Conservation (phyloP, 805 yeast species). For the Suhomyces emberorum region DNA sequence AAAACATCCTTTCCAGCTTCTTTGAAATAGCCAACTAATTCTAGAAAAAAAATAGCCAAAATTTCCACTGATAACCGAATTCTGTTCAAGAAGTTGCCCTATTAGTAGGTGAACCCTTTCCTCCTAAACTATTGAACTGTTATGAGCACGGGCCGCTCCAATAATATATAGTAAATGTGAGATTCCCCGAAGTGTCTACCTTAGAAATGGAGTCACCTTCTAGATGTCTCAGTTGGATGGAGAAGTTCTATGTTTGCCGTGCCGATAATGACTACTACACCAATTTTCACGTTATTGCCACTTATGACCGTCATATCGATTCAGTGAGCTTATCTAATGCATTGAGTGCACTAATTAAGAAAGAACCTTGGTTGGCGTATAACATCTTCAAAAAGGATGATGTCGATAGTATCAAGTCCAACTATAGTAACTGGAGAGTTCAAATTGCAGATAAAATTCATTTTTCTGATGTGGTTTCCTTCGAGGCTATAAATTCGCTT, state of each 20-base stretch:
- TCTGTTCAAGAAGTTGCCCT: too few relatives aligned
- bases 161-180: too few relatives aligned
- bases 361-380: constrained; percentile 10
- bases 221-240: too few relatives aligned
- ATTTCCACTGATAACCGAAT: too few relatives aligned
- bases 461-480: constrained; percentile 8
- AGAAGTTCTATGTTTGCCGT: constrained; percentile 11
- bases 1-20: too few relatives aligned
- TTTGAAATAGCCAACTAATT: too few relatives aligned
- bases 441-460: constrained; percentile 6
- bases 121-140: too few relatives aligned
- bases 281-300: constrained; percentile 8
- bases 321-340: constrained; percentile 7
- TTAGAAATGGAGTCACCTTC: too few relatives aligned
- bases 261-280: constrained; percentile 8
- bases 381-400: constrained; percentile 5
- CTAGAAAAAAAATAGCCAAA: too few relatives aligned
- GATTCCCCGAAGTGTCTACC: too few relatives aligned
- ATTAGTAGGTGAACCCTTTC: too few relatives aligned
- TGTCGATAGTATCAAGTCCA: not conserved
- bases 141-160: too few relatives aligned
- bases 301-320: constrained; percentile 3
- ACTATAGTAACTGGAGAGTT: constrained; percentile 8
- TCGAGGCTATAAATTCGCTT: constrained; percentile 1
- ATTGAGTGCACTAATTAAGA: constrained; percentile 1